Evolutionary conservation across 192 early-diverging fungal species (phyloP), one percentile per base, ranked within the genome.

Genomic region (Coemansia furcata): DNA sequence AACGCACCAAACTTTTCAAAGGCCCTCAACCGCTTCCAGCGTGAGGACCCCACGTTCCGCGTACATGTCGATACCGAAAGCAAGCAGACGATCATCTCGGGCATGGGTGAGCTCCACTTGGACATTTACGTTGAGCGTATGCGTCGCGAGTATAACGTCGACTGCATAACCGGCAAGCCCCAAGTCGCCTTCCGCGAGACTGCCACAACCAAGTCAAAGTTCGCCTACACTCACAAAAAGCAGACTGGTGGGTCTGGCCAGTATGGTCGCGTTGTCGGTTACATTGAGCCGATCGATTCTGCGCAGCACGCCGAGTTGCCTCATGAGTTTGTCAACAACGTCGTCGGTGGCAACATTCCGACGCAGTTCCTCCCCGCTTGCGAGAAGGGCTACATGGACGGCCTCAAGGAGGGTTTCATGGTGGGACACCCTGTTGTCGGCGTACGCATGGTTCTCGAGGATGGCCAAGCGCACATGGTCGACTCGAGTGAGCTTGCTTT

Each of bases 221-320:
- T 99, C 80, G 89, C 92, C 76, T 99, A 97, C 86, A 98, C 95
- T 0, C 97, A 99, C 86, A 97, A 97, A 91, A 99, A 99, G 84
- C 97, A 99, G 84, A 88, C 89, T 63, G 97, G 97, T 64, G 97
- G 97, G 68, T 86, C 94, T 44, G 97, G 97, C 68, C 97, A 99
- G 83, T 99, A 92, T 71, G 97, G 87, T 72, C 89, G 91, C 68
- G 93, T 99, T 57, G 72, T 88, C 39, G 95, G 95, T 42, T 93
- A 89, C 77, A 91, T 99, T 63, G 97, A 99, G 78, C 93, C 93
- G 3, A 88, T 95, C 47, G 83, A 84, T 23, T 59, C 68, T 12
- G 85, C 84, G 23, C 83, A 87, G 68, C 72, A 72, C n/a, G 71
- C 72, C 26, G 91, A 94, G 52, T 88, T 86, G 42, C 79, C 86